Evolutionary conservation across 768 basidiomycete species (phyloP), one percentile per base, ranked within the genome.

Genomic region (Erythrobasidium yunnanense): DNA sequence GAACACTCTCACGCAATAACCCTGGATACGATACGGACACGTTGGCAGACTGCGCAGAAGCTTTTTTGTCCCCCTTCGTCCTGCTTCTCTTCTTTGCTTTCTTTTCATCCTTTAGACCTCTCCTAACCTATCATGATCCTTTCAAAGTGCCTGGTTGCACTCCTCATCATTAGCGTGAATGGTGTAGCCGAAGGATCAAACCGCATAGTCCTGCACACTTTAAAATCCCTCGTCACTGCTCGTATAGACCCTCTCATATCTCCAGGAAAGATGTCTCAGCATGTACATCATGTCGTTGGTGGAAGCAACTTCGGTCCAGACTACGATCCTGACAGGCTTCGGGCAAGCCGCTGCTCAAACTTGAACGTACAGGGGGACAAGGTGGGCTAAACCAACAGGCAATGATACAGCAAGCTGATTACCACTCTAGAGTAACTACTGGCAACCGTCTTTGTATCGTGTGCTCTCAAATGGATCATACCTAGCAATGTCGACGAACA

Each of bases 381-480:
- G 54, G 54, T 55, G 29, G 20, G 52, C 42, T 20, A 50, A 50
- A 50, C 5, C 5, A 50, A 50, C 22, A 11, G 4, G 6, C 15
- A 6, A 30, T 5, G n/a, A 55, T 27, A 6, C 6, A 4, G 6
- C 20, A 5, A 30, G n/a, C 54, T 55, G 54, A 55, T 30, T 4
- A 4, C 11, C 5, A 15, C 11, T 22, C 4, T 55, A 55, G 57
- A 45, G 38, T 22, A 60, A 60, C 45, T 60, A 60, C 25, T 60
- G 57, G 57, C 34, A 38, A 27, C 57, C 57, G 47, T 23, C n/a
- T 27, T 7, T 60, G 25, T 49, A 45, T 18, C 38, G 45, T 11
- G 15, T 52, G 11, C 38, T 60, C 11, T 23, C 8, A n/a, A 47
- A 60, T 32, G 57, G 57, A 22, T 60, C 57, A 52, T 60, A 60